Evolutionary conservation across 495 filamentous ascomycete species (phyloP).

Genomic region (Beverwykella pulmonaria): DNA sequence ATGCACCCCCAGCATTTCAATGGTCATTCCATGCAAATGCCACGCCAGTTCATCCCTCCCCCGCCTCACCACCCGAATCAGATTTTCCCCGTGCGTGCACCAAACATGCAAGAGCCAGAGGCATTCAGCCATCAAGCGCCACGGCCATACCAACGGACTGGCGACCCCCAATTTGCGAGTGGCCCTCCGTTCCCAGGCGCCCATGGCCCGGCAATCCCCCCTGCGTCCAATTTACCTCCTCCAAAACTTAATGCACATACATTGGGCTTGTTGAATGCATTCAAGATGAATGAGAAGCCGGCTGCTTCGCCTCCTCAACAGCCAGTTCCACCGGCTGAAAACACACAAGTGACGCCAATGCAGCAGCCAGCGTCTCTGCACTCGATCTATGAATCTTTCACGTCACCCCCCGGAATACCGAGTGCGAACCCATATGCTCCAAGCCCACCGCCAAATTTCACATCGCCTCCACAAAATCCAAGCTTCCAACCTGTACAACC

Average conservation of each 20-base stretch:
- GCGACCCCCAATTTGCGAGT: slow-evolving; percentile 51
- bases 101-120: slow-evolving; percentile 30
- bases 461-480: slow-evolving; percentile 18
- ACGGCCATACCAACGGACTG: slow-evolving; percentile 58
- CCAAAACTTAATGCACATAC: slow-evolving; percentile 59
- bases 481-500: slow-evolving; percentile 26
- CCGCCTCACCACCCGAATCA: slow-evolving; percentile 19
- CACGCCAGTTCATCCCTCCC: slow-evolving; percentile 27
- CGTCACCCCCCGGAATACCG: background rate
- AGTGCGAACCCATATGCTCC: slow-evolving; percentile 21
- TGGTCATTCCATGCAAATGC: slow-evolving; percentile 26
- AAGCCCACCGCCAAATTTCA: slow-evolving; percentile 14
- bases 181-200: slow-evolving; percentile 19
- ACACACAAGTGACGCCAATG: slow-evolving; percentile 9
- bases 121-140: slow-evolving; percentile 33
- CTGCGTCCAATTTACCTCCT: slow-evolving; percentile 60
- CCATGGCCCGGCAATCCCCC: slow-evolving; percentile 54
- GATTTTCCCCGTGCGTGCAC: slow-evolving; percentile 36
- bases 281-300: slow-evolving; percentile 41
- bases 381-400: background rate
- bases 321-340: slow-evolving; percentile 20
- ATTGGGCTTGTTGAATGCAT: slow-evolving; percentile 43
- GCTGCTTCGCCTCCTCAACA: slow-evolving; percentile 34
- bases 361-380: slow-evolving; percentile 6
- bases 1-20: slow-evolving; percentile 40